Evolutionary conservation across 192 early-diverging fungal genomes (phyloP).

Genomic region (Rhizophagus sp.): DNA sequence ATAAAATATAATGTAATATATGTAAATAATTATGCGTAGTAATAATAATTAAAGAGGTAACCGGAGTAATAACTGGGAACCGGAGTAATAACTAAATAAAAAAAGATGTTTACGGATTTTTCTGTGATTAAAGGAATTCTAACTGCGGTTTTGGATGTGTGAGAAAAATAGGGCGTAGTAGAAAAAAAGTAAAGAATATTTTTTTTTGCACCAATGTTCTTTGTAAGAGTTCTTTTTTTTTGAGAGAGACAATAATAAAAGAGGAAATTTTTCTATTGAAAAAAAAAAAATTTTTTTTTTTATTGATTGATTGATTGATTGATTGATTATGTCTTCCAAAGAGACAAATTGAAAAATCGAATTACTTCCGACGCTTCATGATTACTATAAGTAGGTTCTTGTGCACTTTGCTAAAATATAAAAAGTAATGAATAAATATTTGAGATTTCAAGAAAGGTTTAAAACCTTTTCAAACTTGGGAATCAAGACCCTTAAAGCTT

Average conservation of each 20-base stretch:
- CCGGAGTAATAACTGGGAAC: too few species aligned
- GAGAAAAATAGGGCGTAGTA: too few species aligned
- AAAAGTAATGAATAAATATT: too few species aligned
- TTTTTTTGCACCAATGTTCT: too few species aligned
- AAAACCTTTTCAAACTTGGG: too few species aligned
- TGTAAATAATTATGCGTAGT: not conserved
- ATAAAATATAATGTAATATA: not conserved
- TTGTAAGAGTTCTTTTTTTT: too few species aligned
- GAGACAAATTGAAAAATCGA: not conserved
- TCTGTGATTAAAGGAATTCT: too few species aligned
- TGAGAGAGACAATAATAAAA: not conserved
- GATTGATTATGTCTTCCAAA: not conserved
- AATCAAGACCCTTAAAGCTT: too few species aligned
- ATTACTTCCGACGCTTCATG: constrained; percentile 26
- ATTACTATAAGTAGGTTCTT: not conserved
- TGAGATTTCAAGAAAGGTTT: too few species aligned
- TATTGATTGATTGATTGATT: not conserved
- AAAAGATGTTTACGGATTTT: not conserved
- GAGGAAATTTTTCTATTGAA: not conserved
- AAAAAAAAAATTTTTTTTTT: not conserved
- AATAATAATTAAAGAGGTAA: not conserved
- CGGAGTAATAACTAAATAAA: not conserved
- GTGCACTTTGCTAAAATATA: too few species aligned
- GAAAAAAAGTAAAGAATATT: too few species aligned
- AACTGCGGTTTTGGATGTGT: too few species aligned